Base-by-base conservation (phyloP, 2,329 filamentous ascomycete species). In the Nannizzia gypsea region DNA sequence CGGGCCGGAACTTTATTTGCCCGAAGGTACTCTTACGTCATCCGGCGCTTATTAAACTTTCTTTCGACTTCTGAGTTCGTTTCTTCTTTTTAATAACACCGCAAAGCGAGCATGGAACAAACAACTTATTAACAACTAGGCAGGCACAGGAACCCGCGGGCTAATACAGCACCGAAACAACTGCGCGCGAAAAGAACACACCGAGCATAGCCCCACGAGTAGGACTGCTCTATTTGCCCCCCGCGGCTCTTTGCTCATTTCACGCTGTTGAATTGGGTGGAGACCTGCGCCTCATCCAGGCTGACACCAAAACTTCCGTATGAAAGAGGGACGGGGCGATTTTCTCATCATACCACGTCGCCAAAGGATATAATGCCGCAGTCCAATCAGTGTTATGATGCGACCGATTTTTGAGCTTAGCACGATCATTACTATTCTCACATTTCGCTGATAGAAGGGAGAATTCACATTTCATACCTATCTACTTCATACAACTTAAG, bases 221-320 rank as follows among this genome's bases (percentile, higher is more conserved):
- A 3, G 38, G n/a, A 42, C 38, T 20, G n/a, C n/a, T 8, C 11
- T 52, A 24, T 52, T 52, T 31, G 48, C 48, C 48, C 48, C n/a
- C 24, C 26, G 22, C 22, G 4, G 28, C n/a, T 15, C 22, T n/a
- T 31, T 31, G 48, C 48, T 52, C 22, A 13, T 11, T 31, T 13
- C 48, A 5, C 15, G 20, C 17, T 46, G 42, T 46, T 9, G n/a
- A n/a, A 46, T 24, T 50, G 44, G 26, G 48, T 52, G 48, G 48
- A 46, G 42, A 46, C 42, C 48, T 52, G 48, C 48, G 48, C 48
- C 48, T 31, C 48, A 17, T 52, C 48, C 48, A 28, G 48, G 48
- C 48, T 52, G 48, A 28, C 48, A n/a, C 13, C 48, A 24, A 52
- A 52, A 24, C 11, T 11, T n/a, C 26, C 22, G 28, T 28, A 26